Percentiles rank a stretch among this genome's conserved stretches.
Conservation (phyloP, 1,284 basidiomycete species). For the Leccinum holopus region DNA sequence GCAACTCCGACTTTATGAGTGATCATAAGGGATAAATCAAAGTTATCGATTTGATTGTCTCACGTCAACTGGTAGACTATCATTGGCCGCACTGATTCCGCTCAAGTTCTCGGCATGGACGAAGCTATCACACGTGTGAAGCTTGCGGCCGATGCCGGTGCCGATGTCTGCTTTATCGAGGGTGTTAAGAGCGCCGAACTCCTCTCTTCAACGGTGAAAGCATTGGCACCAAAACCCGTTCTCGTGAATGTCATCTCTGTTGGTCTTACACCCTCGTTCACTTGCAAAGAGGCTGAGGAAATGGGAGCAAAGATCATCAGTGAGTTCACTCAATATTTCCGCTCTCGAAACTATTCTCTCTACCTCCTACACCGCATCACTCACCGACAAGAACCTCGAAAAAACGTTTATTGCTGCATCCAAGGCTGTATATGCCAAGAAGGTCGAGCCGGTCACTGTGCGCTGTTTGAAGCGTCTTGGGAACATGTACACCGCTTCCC, state of each 20-base stretch:
- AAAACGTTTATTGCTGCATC: conserved; percentile 85
- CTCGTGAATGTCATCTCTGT: conserved; percentile 79
- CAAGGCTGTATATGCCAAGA: conserved; percentile 68
- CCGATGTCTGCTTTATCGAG: conserved; percentile 85
- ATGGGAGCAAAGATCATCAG: conserved; percentile 76
- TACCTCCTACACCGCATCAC: conserved; percentile 68
- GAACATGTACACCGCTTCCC: conserved; percentile 99
- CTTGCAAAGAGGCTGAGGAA: conserved; percentile 62
- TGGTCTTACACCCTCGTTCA: conserved; percentile 72
- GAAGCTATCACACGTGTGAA: conserved; percentile 70
- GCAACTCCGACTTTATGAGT: conserved; percentile 65
- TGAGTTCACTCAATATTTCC: conserved; percentile 34
- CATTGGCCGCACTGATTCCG: conserved; percentile 81
- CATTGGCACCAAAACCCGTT: conserved; percentile 69
- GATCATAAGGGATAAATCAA: fast-evolving
- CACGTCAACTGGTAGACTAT: conserved; percentile 49
- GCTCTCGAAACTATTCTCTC: conserved; percentile 37
- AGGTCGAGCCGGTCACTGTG: conserved; percentile 71
- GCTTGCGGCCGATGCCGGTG: conserved; percentile 72
- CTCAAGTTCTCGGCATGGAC: conserved; percentile 79
- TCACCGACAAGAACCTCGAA: conserved; percentile 93
- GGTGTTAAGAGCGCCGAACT: conserved; percentile 72
- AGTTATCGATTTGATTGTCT: neutral
- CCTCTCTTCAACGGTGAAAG: conserved; percentile 60
- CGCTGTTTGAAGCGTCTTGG: conserved; percentile 86